Percentiles rank a stretch among this genome's conserved stretches.
These are phyloP conservation scores for Cichorium intybus DNA, from an alignment of 140 eudicot genomes.

Conservation along the genomic window DNA sequence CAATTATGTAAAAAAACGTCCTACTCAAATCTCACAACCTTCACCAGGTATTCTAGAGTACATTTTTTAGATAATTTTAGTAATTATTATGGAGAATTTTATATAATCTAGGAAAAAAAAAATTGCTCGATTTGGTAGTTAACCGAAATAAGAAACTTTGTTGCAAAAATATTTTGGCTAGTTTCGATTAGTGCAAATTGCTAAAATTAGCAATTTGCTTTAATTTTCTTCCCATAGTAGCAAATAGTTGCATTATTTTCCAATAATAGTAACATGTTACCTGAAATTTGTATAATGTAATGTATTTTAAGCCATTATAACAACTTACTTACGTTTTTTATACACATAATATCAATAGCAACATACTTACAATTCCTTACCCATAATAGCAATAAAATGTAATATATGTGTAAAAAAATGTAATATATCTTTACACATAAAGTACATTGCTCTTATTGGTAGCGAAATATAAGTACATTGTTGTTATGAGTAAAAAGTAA, in stretches of 20 bases:
- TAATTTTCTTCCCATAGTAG: neutral
- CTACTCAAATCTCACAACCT: slow-evolving; percentile 44
- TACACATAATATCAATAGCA: neutral
- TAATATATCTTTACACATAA: no score
- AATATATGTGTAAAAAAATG: no score
- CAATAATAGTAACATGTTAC: no score
- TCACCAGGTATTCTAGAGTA: slow-evolving; percentile 41
- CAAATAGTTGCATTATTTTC: no score
- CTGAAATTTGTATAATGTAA: no score
- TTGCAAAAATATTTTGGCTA: neutral
- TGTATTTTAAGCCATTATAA: no score
- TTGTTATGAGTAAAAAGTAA: neutral
- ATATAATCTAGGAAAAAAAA: neutral
- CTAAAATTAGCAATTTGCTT: neutral
- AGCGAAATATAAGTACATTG: no score
- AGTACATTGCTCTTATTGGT: neutral
- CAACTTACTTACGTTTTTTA: neutral
- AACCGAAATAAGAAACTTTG: neutral
- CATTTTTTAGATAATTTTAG: neutral
- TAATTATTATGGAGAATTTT: neutral
- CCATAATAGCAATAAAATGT: neutral
- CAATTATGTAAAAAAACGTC: slow-evolving; percentile 70
- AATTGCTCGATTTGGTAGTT: slow-evolving; percentile 11
- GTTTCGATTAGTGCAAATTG: neutral
- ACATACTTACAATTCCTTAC: neutral